Conservation (phyloP, 2,329 filamentous ascomycete species). For the Penicillium sp. region DNA sequence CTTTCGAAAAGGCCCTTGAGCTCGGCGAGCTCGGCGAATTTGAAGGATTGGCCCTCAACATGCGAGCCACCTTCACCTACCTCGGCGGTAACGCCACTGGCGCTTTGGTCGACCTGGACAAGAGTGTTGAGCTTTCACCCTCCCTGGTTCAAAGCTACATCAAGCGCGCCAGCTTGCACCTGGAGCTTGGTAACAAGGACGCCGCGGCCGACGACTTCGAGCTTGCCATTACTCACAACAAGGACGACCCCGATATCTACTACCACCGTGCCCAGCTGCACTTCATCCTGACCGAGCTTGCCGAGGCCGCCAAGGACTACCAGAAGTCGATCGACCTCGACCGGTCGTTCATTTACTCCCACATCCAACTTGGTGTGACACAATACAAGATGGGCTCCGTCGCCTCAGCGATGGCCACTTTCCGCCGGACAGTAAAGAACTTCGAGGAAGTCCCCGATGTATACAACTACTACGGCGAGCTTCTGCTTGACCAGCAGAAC, state of each 20-base stretch:
- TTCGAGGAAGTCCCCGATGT: slow-evolving; percentile 95
- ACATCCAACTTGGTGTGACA: slow-evolving; percentile 97
- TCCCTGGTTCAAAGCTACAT: slow-evolving; percentile 94
- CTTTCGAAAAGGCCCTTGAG: slow-evolving; percentile 87
- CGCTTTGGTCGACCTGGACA: slow-evolving; percentile 82
- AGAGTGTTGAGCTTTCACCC: slow-evolving; percentile 87
- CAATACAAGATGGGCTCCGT: slow-evolving; percentile 99
- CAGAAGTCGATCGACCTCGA: slow-evolving; percentile 99
- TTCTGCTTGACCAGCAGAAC: slow-evolving; percentile 94
- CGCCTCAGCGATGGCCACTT: slow-evolving; percentile 96
- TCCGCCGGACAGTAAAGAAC: slow-evolving; percentile 96
- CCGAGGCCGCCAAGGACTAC: slow-evolving; percentile 94
- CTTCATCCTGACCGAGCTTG: slow-evolving; percentile 94
- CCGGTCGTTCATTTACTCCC: slow-evolving; percentile 95
- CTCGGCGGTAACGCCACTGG: slow-evolving; percentile 82
- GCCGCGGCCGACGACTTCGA: slow-evolving; percentile 85
- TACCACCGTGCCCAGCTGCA: slow-evolving; percentile 98
- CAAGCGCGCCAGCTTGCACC: slow-evolving; percentile 96
- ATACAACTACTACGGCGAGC: slow-evolving; percentile 99
- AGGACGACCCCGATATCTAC: slow-evolving; percentile 92
- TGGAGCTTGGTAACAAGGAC: slow-evolving; percentile 88
- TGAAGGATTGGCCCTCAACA: slow-evolving; percentile 91
- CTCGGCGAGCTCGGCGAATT: slow-evolving; percentile 74
- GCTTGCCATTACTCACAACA: slow-evolving; percentile 78
- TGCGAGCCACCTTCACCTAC: slow-evolving; percentile 94